These are phyloP conservation scores for Crucihimalaya himalaica DNA, from an alignment of 345 rosid species.

Conservation along the genomic window DNA sequence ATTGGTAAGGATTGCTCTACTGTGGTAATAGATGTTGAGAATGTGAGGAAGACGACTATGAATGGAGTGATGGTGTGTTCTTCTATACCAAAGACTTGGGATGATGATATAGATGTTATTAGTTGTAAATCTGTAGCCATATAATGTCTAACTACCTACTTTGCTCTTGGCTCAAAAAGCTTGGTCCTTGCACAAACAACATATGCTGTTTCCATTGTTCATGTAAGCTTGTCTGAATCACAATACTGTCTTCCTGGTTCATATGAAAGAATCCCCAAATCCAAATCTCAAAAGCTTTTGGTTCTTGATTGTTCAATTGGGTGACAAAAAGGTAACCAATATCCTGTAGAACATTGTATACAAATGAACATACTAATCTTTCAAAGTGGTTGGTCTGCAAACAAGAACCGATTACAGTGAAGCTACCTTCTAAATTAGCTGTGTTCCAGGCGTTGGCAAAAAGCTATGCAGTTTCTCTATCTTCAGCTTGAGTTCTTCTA, in stretches of 20 bases:
- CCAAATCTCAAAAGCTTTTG: neutral
- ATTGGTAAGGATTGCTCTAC: slow-evolving; percentile 75
- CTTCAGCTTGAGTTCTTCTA: slow-evolving; percentile 57
- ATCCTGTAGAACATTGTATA: neutral
- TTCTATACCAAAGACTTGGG: slow-evolving; percentile 57
- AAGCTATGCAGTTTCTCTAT: slow-evolving; percentile 49
- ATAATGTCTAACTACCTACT: slow-evolving; percentile 35
- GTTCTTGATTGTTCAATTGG: neutral
- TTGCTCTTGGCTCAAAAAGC: neutral
- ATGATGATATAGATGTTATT: slow-evolving; percentile 37
- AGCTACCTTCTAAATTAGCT: slow-evolving; percentile 7
- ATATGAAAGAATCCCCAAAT: neutral
- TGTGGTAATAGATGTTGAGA: slow-evolving; percentile 58
- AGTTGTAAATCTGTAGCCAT: slow-evolving; percentile 54
- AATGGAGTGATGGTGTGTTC: slow-evolving; percentile 68
- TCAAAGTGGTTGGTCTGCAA: slow-evolving; percentile 8
- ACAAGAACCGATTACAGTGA: slow-evolving; percentile 8
- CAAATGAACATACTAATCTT: slow-evolving; percentile 1
- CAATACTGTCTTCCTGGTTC: neutral
- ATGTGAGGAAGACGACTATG: slow-evolving; percentile 39
- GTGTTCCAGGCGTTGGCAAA: slow-evolving; percentile 56
- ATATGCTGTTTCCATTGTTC: neutral
- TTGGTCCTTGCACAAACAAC: neutral
- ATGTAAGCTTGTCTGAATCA: neutral
- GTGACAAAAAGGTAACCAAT: neutral